Base-by-base conservation (phyloP, 441 rosid species). In the Jatropha multifida region DNA sequence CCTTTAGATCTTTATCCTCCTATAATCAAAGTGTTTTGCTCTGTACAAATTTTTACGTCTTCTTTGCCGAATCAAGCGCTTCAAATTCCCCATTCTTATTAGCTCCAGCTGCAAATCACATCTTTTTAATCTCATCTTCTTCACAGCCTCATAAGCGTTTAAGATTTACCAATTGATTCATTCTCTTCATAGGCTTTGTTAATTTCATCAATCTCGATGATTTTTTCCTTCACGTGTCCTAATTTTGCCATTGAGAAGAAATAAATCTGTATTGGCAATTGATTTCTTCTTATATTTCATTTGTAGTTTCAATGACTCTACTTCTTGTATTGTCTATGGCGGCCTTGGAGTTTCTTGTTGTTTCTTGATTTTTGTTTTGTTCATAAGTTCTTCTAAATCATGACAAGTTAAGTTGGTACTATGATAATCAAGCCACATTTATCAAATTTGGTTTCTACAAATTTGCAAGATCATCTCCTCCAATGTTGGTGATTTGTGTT, bases 71-170 rank as follows among this genome's bases (percentile, higher is more conserved):
- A 74, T 0, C 93, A 93, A 0, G 94, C 32, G 92, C 94, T 88
- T 87, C 38, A 94, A 1, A 0, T 83, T 86, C 23, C 23, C 93
- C 96, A 95, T 87, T 76, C 87, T 86, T 71, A 89, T 90, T 72
- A 93, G 73, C 79, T 95, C 98, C 81, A 91, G 68, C 77, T 83
- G 89, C 81, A 90, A 78, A 78, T 88, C 92, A 20, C 93, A 90
- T 79, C 23, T 23, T 23, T 23, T 23, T 23, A 23, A 23, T 23
- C 23, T 23, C 23, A 23, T 23, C 23, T 23, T 86, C 85, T 82
- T 89, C 78, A 84, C 83, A 5, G 84, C 83, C 69, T 86, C 83
- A 10, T 91, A 48, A 82, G 73, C 46, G 87, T 87, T 74, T 87
- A 87, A 15, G 90, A 86, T 83, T 88, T 23, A 10, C 84, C 83